Base-by-base conservation (phyloP, 2,329 filamentous ascomycete genomes). In the Trichoderma pleuroti region DNA sequence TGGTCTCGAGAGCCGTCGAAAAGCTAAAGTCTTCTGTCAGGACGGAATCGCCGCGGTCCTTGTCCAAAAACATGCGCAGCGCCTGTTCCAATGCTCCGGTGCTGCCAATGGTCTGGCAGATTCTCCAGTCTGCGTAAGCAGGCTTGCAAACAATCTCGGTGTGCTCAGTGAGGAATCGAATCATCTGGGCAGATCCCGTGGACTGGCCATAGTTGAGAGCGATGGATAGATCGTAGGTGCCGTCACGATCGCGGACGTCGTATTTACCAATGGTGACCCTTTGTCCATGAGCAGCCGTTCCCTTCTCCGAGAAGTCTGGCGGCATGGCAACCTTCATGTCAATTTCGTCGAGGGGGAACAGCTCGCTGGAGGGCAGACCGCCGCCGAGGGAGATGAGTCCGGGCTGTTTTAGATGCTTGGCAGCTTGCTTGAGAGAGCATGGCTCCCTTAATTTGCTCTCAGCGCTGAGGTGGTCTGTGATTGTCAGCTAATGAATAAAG, bases 171-270 rank as follows among this genome's bases (percentile, higher is more conserved):
- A 98, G 86, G 83, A 92, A 98, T 72, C 96, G 90, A 73, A 98
- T 84, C 80, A 99, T 85, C 82, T 97, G 96, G 4, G 93, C 92
- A 12, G 93, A 89, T 21, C 96, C 96, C 21, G 90, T 90, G 10
- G 94, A 91, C 82, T 97, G 94, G 39, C 92, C 93, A 80, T 99
- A 99, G 82, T 99, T 98, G 79, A 98, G 90, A 1, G 92, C 92
- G 73, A 97, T 93, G 59, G 92, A 89, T 65, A 99, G 88, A 82
- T 99, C 96, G 75, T 87, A 88, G 10, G 76, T 78, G 57, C 79
- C 80, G 24, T 78, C 76, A 24, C 87, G 88, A 62, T 92, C 85
- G 14, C 85, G 84, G 26, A 92, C 88, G 82, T 98, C 95, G 80
- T 97, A 90, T 83, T 98, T 99, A 60, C 92, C 93, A 24, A 93